phyloP scores from a whole-genome alignment of 345 rosid genomes.

The Adansonia digitata region DNA sequence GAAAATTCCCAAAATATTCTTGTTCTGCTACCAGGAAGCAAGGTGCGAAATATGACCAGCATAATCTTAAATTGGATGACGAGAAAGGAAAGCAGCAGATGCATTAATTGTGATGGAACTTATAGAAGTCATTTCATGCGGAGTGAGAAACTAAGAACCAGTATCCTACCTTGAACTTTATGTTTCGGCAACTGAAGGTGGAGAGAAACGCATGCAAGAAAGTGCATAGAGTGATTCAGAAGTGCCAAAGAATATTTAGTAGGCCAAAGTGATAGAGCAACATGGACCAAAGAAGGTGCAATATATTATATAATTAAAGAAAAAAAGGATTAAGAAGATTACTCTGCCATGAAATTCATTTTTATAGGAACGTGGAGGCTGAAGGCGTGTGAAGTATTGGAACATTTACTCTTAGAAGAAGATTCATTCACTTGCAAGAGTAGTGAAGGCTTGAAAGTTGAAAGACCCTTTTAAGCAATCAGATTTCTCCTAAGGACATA shows the following conservation, averaged over 20 bases:
- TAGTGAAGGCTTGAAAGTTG: background rate
- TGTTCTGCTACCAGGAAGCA: background rate
- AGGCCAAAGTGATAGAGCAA: background rate
- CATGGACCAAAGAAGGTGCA: background rate
- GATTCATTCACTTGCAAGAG: no score
- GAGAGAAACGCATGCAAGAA: background rate
- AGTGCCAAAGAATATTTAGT: no score
- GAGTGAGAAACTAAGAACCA: no score
- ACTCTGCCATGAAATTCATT: background rate
- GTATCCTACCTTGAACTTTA: background rate
- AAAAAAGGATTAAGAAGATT: no score
- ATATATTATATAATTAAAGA: background rate
- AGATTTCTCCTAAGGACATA: slow-evolving; percentile 11
- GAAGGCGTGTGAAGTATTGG: background rate
- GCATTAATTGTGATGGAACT: background rate
- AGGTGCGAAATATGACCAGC: background rate
- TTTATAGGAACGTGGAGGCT: background rate
- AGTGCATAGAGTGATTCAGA: background rate
- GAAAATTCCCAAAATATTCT: background rate
- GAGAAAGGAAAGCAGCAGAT: background rate
- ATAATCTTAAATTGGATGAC: background rate
- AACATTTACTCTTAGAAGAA: background rate
- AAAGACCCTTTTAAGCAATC: slow-evolving; percentile 4
- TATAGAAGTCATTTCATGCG: background rate
- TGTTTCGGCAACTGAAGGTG: background rate